These are phyloP conservation scores for Camelina sativa DNA, from an alignment of 345 rosid species.

Conservation along the genomic window DNA sequence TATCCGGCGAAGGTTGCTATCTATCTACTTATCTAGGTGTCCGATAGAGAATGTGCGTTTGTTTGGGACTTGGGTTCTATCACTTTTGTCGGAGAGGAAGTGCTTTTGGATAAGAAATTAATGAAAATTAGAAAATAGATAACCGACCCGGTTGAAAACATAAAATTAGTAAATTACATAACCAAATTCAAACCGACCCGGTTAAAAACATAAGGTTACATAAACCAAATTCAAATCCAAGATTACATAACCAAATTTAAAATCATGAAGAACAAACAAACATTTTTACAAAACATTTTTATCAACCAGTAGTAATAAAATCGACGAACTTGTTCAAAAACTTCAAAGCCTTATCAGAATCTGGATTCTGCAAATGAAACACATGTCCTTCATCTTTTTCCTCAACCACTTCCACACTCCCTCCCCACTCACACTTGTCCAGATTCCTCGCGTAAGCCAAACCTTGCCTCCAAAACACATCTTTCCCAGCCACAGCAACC, in stretches of 20 bases:
- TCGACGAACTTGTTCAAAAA: slow-evolving; percentile 48
- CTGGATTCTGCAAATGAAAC: slow-evolving; percentile 49
- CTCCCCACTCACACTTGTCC: slow-evolving; percentile 55
- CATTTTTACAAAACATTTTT: background rate
- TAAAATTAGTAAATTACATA: background rate
- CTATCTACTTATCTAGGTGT: too few species aligned
- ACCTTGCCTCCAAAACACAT: slow-evolving; percentile 55
- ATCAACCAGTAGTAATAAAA: slow-evolving; percentile 42
- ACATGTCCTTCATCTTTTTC: slow-evolving; percentile 50
- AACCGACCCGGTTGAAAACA: slow-evolving; percentile 1
- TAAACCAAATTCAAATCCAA: background rate
- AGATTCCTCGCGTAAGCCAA: slow-evolving; percentile 51
- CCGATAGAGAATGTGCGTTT: too few species aligned
- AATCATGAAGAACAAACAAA: too few species aligned
- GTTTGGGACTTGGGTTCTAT: too few species aligned
- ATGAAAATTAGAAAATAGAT: background rate
- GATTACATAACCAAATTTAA: background rate
- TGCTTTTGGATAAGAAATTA: background rate
- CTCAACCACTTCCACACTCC: slow-evolving; percentile 54
- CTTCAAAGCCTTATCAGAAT: slow-evolving; percentile 44
- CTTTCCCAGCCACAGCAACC: slow-evolving; percentile 64
- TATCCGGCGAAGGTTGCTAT: background rate
- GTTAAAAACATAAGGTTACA: background rate
- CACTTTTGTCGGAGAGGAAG: too few species aligned
- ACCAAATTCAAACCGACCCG: background rate